Evolutionary conservation across 176 grass and related monocot species (phyloP).

Genomic region (Rhynchospora breviuscula): DNA sequence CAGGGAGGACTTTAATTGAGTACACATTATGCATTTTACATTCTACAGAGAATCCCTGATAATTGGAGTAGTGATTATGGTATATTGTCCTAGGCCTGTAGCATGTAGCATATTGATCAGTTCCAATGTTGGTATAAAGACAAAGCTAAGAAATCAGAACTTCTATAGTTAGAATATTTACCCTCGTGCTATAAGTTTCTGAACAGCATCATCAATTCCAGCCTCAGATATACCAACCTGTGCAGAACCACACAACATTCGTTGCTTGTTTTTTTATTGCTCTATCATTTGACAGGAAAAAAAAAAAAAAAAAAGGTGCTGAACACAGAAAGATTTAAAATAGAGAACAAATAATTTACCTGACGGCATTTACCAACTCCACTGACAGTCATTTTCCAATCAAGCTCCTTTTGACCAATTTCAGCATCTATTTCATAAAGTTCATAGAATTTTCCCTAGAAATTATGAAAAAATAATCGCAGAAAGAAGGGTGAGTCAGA

Average conservation of each 20-base stretch:
- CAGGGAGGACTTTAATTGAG: background rate
- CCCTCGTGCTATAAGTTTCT: conserved; percentile 81
- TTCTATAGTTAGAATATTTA: conserved; percentile 29
- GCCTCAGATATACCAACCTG: conserved; percentile 93
- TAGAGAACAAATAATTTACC: conserved; percentile 34
- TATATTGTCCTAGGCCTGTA: too few species aligned
- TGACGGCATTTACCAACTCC: conserved; percentile 96
- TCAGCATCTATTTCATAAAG: conserved; percentile 97
- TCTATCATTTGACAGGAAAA: conserved; percentile 5
- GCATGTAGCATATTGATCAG: background rate
- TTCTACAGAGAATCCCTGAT: background rate
- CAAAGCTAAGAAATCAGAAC: background rate
- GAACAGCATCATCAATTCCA: conserved; percentile 79
- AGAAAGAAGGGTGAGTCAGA: background rate
- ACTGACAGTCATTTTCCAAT: conserved; percentile 96
- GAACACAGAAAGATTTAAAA: conserved; percentile 12
- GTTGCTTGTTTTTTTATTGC: background rate
- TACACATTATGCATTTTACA: background rate
- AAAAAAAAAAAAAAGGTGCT: conserved; percentile 23
- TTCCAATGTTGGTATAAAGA: background rate
- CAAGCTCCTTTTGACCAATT: conserved; percentile 82
- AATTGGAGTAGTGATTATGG: background rate
- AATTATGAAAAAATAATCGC: conserved; percentile 23
- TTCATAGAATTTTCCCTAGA: conserved; percentile 91
- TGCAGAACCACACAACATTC: conserved; percentile 17